Base-by-base conservation (phyloP, 176 grass and related monocot species). In the Raddia guianensis region DNA sequence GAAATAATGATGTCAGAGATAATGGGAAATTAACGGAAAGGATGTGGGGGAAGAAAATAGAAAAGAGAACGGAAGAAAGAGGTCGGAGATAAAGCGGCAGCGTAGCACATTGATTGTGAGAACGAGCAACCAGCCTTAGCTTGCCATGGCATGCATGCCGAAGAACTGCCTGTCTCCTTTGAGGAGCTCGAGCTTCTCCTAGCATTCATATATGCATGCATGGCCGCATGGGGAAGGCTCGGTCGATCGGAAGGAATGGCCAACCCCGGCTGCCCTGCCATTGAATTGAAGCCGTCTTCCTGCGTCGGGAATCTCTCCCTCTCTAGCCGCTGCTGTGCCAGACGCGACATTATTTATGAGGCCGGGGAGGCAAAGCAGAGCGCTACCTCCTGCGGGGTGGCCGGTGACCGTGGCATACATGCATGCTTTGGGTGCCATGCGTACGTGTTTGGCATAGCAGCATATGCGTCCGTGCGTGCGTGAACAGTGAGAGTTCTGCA, bases 271-370 rank as follows among this genome's bases (percentile, higher is more conserved):
- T 72, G 20, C 48, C 49, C 40, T 43, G 9, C 27, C 74, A 79
- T 83, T 79, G 3, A 88, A 79, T 83, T 79, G 3, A 88, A 19
- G 45, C 20, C 72, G 5, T 19, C 32, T 6, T 60, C 68, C 32
- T 6, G 60, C 68, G 42, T 79, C 68, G 81, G 81, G 86, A 88
- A 80, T 88, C 80, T n/a, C n/a, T n/a, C n/a, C 79, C 35, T 77
- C 50, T 72, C 58, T 2, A 15, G 13, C 20, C n/a, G 78, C 73
- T 51, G 79, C 81, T 68, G 60, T 83, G 86, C 37, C 61, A 84
- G 61, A 9, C 45, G 60, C 74, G 14, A 67, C 74, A 52, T 2
- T 60, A 58, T 50, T 68, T 50, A 64, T 9, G 47, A 40, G 37
- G 37, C 37, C 37, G 54, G 9, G 6, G 57, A 37, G 61, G 71